phyloP scores from a whole-genome alignment of 73 alveolate species.

The Paramecium biaurelia region DNA sequence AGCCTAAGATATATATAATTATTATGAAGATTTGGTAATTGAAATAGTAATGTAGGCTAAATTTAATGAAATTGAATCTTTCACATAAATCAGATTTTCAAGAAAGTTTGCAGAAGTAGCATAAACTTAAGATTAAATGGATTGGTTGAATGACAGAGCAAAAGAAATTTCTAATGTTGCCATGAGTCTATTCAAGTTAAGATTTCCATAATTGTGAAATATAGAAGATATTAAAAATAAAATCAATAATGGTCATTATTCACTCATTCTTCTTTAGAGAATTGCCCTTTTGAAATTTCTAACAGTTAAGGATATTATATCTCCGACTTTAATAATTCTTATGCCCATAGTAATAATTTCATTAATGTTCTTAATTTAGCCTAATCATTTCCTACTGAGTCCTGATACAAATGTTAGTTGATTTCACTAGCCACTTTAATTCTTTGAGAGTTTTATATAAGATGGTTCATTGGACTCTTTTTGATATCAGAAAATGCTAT shows the following conservation, averaged over 20 bases:
- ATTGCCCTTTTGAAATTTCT: not conserved
- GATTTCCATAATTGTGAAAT: constrained; percentile 25
- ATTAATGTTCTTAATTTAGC: not conserved
- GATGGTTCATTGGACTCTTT: not conserved
- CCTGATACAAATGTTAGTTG: not conserved
- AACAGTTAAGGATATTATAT: not conserved
- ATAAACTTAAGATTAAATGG: constrained; percentile 27
- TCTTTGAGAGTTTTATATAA: not conserved
- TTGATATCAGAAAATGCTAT: not conserved
- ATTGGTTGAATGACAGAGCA: constrained; percentile 31
- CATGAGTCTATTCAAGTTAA: not conserved
- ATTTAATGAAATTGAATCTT: constrained; percentile 51
- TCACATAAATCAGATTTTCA: constrained; percentile 44
- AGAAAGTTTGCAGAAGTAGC: constrained; percentile 35
- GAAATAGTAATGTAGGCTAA: not conserved
- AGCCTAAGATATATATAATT: constrained; percentile 11
- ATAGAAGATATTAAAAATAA: constrained; percentile 4
- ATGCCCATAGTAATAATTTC: not conserved
- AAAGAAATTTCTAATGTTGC: not conserved
- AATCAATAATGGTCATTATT: not conserved
- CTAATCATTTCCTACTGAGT: not conserved
- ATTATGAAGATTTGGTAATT: not conserved
- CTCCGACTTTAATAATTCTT: not conserved
- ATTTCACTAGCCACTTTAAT: not conserved
- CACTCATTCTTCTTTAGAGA: not conserved